These are phyloP conservation scores for Lindgomyces ingoldianus DNA, from an alignment of 495 filamentous ascomycete species.

Conservation along the genomic window DNA sequence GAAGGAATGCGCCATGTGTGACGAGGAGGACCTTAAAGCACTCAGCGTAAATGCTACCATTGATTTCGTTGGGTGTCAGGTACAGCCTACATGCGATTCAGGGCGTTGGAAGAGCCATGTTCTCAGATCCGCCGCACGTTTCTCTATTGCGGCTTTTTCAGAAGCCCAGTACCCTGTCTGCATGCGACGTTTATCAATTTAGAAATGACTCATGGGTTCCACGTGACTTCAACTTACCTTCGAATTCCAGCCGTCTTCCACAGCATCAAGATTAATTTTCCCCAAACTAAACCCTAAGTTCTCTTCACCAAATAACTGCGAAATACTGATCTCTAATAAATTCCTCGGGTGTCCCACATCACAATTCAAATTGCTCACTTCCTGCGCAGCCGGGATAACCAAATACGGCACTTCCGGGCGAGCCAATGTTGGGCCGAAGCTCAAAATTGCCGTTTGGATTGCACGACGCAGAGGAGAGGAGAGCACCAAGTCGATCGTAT, in stretches of 20 bases:
- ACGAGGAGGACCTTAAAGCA: slow-evolving; percentile 67
- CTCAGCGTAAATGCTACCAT: slow-evolving; percentile 42
- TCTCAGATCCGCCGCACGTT: slow-evolving; percentile 16
- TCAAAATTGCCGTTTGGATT: slow-evolving; percentile 72
- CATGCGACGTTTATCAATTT: slow-evolving; percentile 23
- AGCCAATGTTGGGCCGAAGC: slow-evolving; percentile 61
- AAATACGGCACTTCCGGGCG: slow-evolving; percentile 54
- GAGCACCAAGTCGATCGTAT: slow-evolving; percentile 67
- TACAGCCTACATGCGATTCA: slow-evolving; percentile 3
- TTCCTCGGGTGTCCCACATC: slow-evolving; percentile 67
- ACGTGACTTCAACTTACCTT: slow-evolving; percentile 50
- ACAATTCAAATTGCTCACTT: slow-evolving; percentile 72
- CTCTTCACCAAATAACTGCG: not conserved
- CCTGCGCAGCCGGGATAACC: slow-evolving; percentile 76
- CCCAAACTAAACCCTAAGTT: slow-evolving; percentile 50
- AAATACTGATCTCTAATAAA: slow-evolving; percentile 54
- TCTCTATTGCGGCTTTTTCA: slow-evolving; percentile 58
- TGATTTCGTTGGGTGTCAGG: not conserved
- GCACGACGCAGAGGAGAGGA: slow-evolving; percentile 83
- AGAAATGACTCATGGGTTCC: not conserved
- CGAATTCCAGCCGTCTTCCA: slow-evolving; percentile 68
- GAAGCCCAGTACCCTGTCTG: slow-evolving; percentile 60
- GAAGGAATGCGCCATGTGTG: slow-evolving; percentile 69
- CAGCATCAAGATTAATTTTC: slow-evolving; percentile 63
- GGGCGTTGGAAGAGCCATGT: slow-evolving; percentile 15